Evolutionary conservation across 2,329 filamentous ascomycete species (phyloP), one percentile per base, ranked within the genome.

Genomic region (Penicillium sp.): DNA sequence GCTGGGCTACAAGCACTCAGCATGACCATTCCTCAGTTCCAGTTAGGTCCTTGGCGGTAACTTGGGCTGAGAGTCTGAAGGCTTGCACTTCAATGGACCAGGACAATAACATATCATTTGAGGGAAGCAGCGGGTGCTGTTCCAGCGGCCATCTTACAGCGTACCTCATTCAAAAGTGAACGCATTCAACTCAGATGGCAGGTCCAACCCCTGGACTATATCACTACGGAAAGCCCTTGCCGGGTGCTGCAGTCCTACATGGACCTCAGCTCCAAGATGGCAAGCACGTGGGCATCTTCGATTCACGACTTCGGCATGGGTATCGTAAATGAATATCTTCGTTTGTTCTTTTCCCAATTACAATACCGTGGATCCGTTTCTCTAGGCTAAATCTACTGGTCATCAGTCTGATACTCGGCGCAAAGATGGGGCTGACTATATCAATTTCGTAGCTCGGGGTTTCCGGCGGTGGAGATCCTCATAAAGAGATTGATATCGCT

Each of bases 221-320:
- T 49, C 60, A 67, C 44, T 62, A 67, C 46, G 60, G 65, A 4
- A 62, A 63, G 45, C 66, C 67, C 2, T 71, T 47, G 68, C 55
- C 22, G 67, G 41, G 67, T 72, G 58, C 72, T 76, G 1, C 59
- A 72, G 42, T 71, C 69, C 1, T 77, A 72, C 50, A 50, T 66
- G 10, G 56, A 65, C 4, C 64, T 81, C 18, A 73, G 76, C 13
- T 63, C 72, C 36, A 61, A 75, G 55, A 80, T 81, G 74, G 71
- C 71, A 39, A 66, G 69, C 41, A 76, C 76, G 70, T 81, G 79
- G 79, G 72, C 75, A 19, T 70, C 68, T 3, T 81, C 80, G 54
- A 70, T 79, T 42, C 65, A 72, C 41, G 68, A 66, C 37, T 61
- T 72, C 18, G 78, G 75, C 50, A 52, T 63, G 50, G 61, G 60